phyloP scores from a whole-genome alignment of 805 yeast species.

The Kluyveromyces wickerhamii region DNA sequence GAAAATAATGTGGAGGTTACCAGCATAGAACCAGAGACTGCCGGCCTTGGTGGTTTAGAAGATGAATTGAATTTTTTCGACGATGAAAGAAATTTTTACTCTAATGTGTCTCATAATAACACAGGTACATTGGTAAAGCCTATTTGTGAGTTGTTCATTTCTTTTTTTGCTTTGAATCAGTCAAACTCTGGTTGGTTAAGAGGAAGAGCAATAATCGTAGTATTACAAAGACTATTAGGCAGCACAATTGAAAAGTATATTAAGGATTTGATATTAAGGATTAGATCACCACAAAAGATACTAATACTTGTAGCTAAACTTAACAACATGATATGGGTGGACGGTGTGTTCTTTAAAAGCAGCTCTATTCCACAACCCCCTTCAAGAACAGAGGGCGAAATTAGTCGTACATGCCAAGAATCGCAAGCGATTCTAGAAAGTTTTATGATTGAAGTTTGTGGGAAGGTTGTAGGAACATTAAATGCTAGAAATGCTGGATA shows the following conservation, averaged over 20 bases:
- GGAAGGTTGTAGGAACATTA: slow-evolving; percentile 63
- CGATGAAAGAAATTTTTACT: slow-evolving; percentile 11
- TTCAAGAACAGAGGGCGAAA: slow-evolving; percentile 44
- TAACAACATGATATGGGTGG: slow-evolving; percentile 38
- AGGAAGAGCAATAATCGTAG: slow-evolving; percentile 74
- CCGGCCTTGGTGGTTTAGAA: slow-evolving; percentile 2
- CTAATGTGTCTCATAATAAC: slow-evolving; percentile 1
- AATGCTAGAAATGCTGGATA: slow-evolving; percentile 57
- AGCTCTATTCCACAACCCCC: slow-evolving; percentile 10
- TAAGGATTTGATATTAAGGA: slow-evolving; percentile 30
- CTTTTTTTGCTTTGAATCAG: slow-evolving; percentile 57
- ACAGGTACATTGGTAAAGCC: slow-evolving; percentile 63
- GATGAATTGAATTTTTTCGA: slow-evolving; percentile 11
- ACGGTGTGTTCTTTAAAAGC: slow-evolving; percentile 41
- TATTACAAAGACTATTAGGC: slow-evolving; percentile 80
- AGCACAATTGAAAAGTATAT: slow-evolving; percentile 74
- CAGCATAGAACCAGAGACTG: not conserved
- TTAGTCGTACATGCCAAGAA: slow-evolving; percentile 45
- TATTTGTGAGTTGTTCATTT: slow-evolving; percentile 65
- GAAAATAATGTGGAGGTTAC: slow-evolving; percentile 1
- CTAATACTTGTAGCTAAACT: slow-evolving; percentile 32
- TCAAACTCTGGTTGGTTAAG: slow-evolving; percentile 66
- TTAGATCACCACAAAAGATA: slow-evolving; percentile 34
- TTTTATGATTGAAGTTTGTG: slow-evolving; percentile 55
- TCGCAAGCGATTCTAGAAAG: slow-evolving; percentile 49